Base-by-base conservation (phyloP, 2,329 filamentous ascomycete genomes). In the Diaporthe vaccinii region DNA sequence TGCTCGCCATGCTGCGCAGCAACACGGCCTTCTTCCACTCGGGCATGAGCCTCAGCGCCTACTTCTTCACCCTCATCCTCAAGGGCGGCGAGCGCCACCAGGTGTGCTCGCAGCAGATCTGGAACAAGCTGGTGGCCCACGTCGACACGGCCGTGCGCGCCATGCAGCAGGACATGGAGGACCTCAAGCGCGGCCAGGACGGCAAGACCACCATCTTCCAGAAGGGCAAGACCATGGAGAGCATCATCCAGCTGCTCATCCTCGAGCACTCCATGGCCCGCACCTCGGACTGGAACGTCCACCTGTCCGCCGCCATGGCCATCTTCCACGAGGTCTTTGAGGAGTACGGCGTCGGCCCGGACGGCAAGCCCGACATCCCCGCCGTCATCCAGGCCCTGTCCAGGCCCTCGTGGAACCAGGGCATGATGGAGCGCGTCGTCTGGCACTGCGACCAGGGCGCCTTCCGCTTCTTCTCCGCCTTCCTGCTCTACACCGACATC, bases 1-100 rank as follows among this genome's bases (percentile, higher is more conserved):
- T 93, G 39, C 83, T 93, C 49, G 87, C 89, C 41, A 83, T 91
- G 57, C 84, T 92, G 14, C 85, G 89, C 73, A 87, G 86, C 75
- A 91, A 90, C 81, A 89, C 88, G 76, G 85, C 89, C 1, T 84
- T 92, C 28, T 91, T 89, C 81, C 89, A 92, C 80, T 88, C 89
- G 2, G 86, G 87, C 62, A 83, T 92, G 25, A 88, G 89, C 36
- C 84, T 92, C 31, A 87, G 88, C 1, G 87, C 88, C 1, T 91
- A 90, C 81, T 91, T 91, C 81, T 88, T 90, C 78, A 86, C 86
- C 77, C 83, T 89, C 46, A 81, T 87, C 46, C 81, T 87, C 73
- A 82, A 82, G 74, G 82, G 79, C 17, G 80, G 80, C 22, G 80
- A 79, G 73, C 79, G 80, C 41, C 81, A 84, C 76, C 82, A 82